Base-by-base conservation (phyloP, 306 rosid genomes). In the Purshia tridentata region DNA sequence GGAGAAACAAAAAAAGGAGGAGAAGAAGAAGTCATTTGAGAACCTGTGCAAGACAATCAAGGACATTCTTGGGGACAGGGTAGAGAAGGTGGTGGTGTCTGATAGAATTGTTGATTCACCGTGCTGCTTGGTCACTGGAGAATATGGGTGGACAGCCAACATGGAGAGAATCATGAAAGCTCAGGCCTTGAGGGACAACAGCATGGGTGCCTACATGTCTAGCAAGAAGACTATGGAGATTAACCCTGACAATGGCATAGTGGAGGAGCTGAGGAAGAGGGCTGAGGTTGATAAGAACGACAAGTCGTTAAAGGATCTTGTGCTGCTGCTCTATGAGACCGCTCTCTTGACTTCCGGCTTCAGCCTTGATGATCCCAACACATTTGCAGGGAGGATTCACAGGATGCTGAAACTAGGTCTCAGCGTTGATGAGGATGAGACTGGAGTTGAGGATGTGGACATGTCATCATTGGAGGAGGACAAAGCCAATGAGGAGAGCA, bases 141-240 rank as follows among this genome's bases (percentile, higher is more conserved):
- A 63, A 22, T 80, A 80, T 23, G 69, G 83, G 7, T 76, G 84
- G 84, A 65, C 84, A 14, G 55, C 81, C 18, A 72, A 81, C 67
- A 81, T 81, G 81, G 84, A 81, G 37, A 76, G 84, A 40, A 81
- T 81, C 61, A 81, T 81, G 84, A 81, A 67, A 63, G 78, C 84
- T 7, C 76, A 76, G 35, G 72, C 84, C 8, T 48, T 72, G 18
- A 72, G 81, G 60, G 81, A 66, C 67, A 76, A n/a, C 68, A 44
- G 45, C 52, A 77, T 54, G 85, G 45, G 73, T 20, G 42, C 76
- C 8, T 77, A 81, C 79, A 69, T 77, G 79, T 70, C 79, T 6
- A 73, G 79, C 76, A 77, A 77, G 73, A 81, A 81, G 69, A 81
- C 72, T 15, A 77, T 81, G 85, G 79, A 77, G 73, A 81, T 81